These are phyloP conservation scores for Comarum palustre DNA, from an alignment of 306 rosid genomes.

Conservation along the genomic window DNA sequence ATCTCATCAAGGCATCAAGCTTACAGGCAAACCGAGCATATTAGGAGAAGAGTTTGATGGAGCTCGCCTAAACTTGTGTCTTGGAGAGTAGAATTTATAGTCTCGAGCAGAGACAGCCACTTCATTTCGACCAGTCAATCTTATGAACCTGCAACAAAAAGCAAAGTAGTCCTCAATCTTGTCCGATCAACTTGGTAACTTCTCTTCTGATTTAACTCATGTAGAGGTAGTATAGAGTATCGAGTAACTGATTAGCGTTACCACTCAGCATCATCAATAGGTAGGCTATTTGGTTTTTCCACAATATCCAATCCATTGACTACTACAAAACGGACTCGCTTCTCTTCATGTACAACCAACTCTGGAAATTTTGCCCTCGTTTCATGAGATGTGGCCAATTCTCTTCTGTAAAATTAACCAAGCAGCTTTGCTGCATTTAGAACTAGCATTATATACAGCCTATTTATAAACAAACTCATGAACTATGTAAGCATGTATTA, in stretches of 20 bases:
- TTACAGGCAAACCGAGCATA: constrained; percentile 66
- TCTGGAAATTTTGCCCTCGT: constrained; percentile 92
- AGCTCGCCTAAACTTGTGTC: constrained; percentile 83
- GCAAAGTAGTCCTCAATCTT: constrained; percentile 18
- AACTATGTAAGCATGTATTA: no score
- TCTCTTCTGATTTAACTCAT: background rate
- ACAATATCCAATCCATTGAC: constrained; percentile 84
- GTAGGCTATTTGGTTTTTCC: constrained; percentile 68
- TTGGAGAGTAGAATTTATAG: constrained; percentile 87
- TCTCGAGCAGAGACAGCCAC: constrained; percentile 66
- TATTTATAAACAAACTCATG: no score
- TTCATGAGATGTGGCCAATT: constrained; percentile 86
- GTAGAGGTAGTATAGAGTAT: background rate
- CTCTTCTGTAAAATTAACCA: constrained; percentile 35
- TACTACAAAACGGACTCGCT: constrained; percentile 93
- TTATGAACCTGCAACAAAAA: constrained; percentile 65
- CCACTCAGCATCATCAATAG: constrained; percentile 80
- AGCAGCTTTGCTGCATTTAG: no score
- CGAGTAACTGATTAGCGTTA: constrained; percentile 17
- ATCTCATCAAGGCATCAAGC: constrained; percentile 31
- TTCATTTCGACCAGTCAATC: constrained; percentile 88
- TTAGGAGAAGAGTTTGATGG: constrained; percentile 58
- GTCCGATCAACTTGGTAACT: background rate
- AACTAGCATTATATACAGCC: no score
- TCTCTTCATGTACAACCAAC: constrained; percentile 89